Evolutionary conservation across 108 stramenopile species (phyloP), one percentile per base, ranked within the genome.

Genomic region (Aurantiochytrium sp.): DNA sequence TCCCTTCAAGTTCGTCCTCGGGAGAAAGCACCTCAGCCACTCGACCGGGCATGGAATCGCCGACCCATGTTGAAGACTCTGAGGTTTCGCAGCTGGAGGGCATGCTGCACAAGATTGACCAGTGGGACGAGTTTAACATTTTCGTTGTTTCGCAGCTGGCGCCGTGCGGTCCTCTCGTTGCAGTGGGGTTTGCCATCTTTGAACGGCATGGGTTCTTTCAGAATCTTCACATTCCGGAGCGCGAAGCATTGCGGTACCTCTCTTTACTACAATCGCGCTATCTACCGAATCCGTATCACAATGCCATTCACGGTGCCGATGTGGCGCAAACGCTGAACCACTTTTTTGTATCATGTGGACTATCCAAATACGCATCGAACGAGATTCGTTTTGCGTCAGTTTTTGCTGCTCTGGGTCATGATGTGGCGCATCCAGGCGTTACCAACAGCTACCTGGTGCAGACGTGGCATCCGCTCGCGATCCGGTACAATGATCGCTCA

Each of bases 391-490:
- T 88, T 28, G 72, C 90, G 49, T 19, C 90, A 21, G 12, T 92
- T 4, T 47, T 92, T 8, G 89, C 88, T 4, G 92, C 92, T 5
- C 44, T 90, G 28, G 89, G 57, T 4, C 92, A 92, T 45, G 92
- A 92, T 59, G 90, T 89, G 43, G 92, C 90, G n/a, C 92, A 92
- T 60, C 58, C 49, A 16, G 92, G 92, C 55, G 60, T 69, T 4
- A 92, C 90, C 83, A 92, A 92, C 71, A 60, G n/a, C 90, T 92
- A 87, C 60, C 58, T 91, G 53, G 92, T 92, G 58, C 43, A 58
- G 18, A 88, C 92, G 19, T 18, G 29, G 76, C 90, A 91, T 47
- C 87, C 90, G 29, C 90, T 92, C 45, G 92, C 92, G 45, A 5
- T 91, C 5, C 87, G 58, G 5, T 90, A 92, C 87, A 92, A 92